phyloP scores from a whole-genome alignment of 805 yeast species.

The Tetrapisispora nanseiensis region DNA sequence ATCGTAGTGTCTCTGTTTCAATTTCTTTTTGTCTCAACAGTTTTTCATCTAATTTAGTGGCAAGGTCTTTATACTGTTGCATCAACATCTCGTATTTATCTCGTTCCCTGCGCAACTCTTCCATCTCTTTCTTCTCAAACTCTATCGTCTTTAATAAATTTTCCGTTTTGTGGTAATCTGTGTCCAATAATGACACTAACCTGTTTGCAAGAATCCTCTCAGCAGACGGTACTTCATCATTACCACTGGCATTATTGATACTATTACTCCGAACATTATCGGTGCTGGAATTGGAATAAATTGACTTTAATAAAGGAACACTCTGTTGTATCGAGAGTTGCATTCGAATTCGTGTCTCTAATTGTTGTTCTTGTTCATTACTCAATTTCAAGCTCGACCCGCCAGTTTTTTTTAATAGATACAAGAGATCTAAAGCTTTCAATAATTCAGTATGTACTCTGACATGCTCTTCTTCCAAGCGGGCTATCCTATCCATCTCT shows the following conservation, averaged over 20 bases:
- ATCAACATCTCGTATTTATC: not conserved
- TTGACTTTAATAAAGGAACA: slow-evolving; percentile 14
- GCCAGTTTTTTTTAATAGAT: slow-evolving; percentile 8
- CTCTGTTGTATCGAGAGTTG: slow-evolving; percentile 19
- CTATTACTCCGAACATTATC: not conserved
- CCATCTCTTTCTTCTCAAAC: slow-evolving; percentile 3
- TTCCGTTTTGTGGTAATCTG: slow-evolving; percentile 13
- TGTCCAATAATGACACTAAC: slow-evolving; percentile 10
- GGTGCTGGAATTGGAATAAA: slow-evolving; percentile 7
- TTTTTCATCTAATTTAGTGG: not conserved
- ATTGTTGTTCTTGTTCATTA: slow-evolving; percentile 5
- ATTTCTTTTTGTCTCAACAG: not conserved
- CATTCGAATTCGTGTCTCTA: slow-evolving; percentile 14
- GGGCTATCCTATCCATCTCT: slow-evolving; percentile 1
- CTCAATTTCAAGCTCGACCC: not conserved
- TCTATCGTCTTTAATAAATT: slow-evolving; percentile 6
- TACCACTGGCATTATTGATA: not conserved
- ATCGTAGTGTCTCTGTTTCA: not conserved
- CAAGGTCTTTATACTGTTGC: not conserved
- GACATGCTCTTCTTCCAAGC: slow-evolving; percentile 26
- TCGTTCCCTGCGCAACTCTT: slow-evolving; percentile 1
- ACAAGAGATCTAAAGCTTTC: slow-evolving; percentile 27
- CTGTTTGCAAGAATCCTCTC: slow-evolving; percentile 13
- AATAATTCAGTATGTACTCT: slow-evolving; percentile 27
- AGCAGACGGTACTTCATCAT: not conserved